These are phyloP conservation scores for Spongiforma sp. DNA, from an alignment of 1,284 basidiomycete genomes.

Conservation along the genomic window DNA sequence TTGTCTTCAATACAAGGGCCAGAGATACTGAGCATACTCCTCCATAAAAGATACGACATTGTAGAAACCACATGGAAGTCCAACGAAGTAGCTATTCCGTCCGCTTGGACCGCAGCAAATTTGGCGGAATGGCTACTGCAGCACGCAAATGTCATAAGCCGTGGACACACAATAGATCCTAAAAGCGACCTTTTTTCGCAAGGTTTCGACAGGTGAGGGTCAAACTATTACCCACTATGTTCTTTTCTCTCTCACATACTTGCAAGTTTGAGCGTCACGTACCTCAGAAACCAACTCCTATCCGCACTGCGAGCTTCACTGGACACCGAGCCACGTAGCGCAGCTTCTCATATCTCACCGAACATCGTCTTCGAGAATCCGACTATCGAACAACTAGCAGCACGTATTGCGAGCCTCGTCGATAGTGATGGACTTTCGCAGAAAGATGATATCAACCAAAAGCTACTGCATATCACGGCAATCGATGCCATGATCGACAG, in stretches of 20 bases:
- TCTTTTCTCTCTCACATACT: too few relatives aligned
- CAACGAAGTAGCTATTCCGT: too few relatives aligned
- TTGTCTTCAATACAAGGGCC: background rate
- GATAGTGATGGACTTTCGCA: background rate
- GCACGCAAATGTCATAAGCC: too few relatives aligned
- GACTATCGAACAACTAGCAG: conserved; percentile 11
- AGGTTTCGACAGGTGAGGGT: too few relatives aligned
- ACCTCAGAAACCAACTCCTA: conserved; percentile 5
- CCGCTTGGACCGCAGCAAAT: too few relatives aligned
- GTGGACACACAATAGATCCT: too few relatives aligned
- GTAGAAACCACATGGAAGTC: background rate
- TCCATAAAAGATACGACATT: conserved; percentile 4
- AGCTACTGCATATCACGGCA: background rate
- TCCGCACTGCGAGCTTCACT: conserved; percentile 6
- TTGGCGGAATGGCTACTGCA: too few relatives aligned
- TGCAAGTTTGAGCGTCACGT: too few relatives aligned
- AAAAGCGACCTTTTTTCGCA: too few relatives aligned
- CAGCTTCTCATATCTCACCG: background rate
- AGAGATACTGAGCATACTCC: background rate
- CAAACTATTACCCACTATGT: too few relatives aligned
- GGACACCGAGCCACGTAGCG: background rate
- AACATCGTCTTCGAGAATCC: conserved; percentile 16
- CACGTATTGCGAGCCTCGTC: conserved; percentile 1
- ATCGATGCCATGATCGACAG: conserved; percentile 15
- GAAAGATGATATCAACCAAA: background rate